A percentile compares a stretch with the other conserved stretches of the same genome.
phyloP scores from a whole-genome alignment of 345 rosid species.

The Lumnitzera racemosa region DNA sequence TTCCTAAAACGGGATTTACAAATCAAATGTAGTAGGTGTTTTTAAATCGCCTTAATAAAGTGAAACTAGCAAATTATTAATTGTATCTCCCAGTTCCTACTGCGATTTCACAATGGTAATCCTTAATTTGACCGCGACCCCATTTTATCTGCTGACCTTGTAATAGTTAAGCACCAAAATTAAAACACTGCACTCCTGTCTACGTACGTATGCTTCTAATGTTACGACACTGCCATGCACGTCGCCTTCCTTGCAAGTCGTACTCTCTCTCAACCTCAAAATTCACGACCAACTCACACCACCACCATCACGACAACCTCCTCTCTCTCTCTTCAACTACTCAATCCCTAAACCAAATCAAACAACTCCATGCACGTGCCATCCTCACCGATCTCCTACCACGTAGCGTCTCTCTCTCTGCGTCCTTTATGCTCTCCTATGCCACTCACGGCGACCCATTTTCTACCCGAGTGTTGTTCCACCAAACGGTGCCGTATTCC shows the following conservation, averaged over 20 bases:
- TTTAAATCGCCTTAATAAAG: too few species aligned
- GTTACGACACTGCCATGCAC: too few species aligned
- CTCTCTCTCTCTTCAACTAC: constrained; percentile 22
- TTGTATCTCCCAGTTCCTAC: too few species aligned
- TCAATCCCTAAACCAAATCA: constrained; percentile 22
- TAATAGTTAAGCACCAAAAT: too few species aligned
- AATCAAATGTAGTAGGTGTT: too few species aligned
- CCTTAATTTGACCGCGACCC: too few species aligned
- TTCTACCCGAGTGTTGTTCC: constrained; percentile 22
- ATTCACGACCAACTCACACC: neutral
- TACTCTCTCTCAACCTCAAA: neutral
- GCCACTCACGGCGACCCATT: constrained; percentile 20
- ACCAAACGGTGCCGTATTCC: constrained; percentile 20
- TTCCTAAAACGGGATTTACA: too few species aligned
- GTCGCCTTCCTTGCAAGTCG: neutral
- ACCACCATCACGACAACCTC: constrained; percentile 9
- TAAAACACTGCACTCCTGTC: too few species aligned
- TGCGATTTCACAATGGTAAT: too few species aligned
- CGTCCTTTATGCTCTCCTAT: constrained; percentile 43
- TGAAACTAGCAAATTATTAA: too few species aligned
- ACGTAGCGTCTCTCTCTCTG: constrained; percentile 25
- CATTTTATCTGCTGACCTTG: too few species aligned
- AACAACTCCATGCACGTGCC: constrained; percentile 34
- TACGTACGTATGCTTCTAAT: too few species aligned
- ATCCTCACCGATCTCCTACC: constrained; percentile 32